Percentiles rank a stretch among this genome's conserved stretches.
phyloP scores from a whole-genome alignment of 495 filamentous ascomycete species.

The Hyaloscypha hepaticicola region DNA sequence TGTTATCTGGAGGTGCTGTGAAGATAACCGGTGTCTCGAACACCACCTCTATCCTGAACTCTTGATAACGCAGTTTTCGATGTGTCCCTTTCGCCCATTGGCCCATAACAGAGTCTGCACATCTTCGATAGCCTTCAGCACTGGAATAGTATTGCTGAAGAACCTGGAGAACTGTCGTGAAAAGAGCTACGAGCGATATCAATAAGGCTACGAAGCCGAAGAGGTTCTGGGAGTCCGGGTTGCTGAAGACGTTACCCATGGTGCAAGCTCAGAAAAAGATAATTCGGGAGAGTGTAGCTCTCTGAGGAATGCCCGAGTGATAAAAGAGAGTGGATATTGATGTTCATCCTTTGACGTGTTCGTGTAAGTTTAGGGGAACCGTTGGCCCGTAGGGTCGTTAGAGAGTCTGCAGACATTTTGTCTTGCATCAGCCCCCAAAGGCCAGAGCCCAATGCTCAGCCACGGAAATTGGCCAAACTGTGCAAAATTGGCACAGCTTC shows the following conservation, averaged over 20 bases:
- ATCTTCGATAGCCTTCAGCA: constrained; percentile 32
- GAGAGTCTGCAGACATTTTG: background rate
- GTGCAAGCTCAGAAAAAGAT: background rate
- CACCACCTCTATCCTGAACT: constrained; percentile 50
- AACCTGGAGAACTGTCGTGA: constrained; percentile 30
- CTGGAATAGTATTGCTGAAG: constrained; percentile 31
- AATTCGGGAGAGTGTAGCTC: background rate
- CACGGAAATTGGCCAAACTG: background rate
- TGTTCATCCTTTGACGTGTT: constrained; percentile 10
- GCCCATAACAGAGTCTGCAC: constrained; percentile 40
- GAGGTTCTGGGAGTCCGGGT: constrained; percentile 26
- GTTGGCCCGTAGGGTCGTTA: background rate
- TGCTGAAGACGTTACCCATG: constrained; percentile 16
- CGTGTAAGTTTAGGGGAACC: background rate
- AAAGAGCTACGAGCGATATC: constrained; percentile 29
- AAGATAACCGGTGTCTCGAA: constrained; percentile 52
- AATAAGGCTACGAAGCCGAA: constrained; percentile 26
- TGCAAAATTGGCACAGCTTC: background rate
- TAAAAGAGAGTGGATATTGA: background rate
- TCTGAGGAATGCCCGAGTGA: background rate
- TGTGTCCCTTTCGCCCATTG: constrained; percentile 43
- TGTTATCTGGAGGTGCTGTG: constrained; percentile 42
- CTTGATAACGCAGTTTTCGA: constrained; percentile 38
- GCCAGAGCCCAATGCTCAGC: background rate
- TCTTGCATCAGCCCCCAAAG: constrained; percentile 7